Evolutionary conservation across 2,329 filamentous ascomycete genomes (phyloP), one percentile per base, ranked within the genome.

Genomic region (Fusarium cyanostomum): DNA sequence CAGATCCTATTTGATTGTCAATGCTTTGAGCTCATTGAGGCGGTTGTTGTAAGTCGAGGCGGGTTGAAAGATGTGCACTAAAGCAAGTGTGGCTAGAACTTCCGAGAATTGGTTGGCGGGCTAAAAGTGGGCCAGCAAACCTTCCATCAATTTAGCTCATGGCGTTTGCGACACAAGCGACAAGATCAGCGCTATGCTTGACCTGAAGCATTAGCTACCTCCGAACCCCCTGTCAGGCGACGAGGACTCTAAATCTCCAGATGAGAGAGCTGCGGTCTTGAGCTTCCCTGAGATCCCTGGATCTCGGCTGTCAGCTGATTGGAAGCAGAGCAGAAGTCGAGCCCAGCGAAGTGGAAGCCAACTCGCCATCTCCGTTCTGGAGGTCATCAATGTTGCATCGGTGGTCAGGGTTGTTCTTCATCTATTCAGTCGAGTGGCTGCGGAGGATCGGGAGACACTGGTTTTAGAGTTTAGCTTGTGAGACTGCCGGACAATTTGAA

Each of bases 151-250:
- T 64, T 64, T 66, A 69, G 61, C 52, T 56, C 52, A 42, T 46
- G 26, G 48, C 41, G 15, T 39, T 43, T 39, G 33, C 35, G 34
- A 34, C n/a, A 21, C 28, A 57, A 64, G 41, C 16, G 27, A 46
- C 59, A 44, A 52, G 51, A 64, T 26, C 31, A 54, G 46, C 46
- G 46, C 21, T 49, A 52, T 34, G 44, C 52, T 27, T 51, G 26
- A 27, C 46, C 15, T 48, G 21, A 28, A 37, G 39, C 37, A 39
- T 24, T 30, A 55, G 52, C 45, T 53, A 69, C 59, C 35, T 65
- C 62, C 57, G 50, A 65, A 49, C 41, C 63, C 64, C 66, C 49
- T 69, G 67, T 37, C 28, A 33, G 33, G n/a, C 46, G 28, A 37
- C 30, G 21, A 21, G 42, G 46, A 30, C 28, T 48, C 18, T 13